phyloP scores from a whole-genome alignment of 805 yeast genomes.

The Gaillardinia entomophila region DNA sequence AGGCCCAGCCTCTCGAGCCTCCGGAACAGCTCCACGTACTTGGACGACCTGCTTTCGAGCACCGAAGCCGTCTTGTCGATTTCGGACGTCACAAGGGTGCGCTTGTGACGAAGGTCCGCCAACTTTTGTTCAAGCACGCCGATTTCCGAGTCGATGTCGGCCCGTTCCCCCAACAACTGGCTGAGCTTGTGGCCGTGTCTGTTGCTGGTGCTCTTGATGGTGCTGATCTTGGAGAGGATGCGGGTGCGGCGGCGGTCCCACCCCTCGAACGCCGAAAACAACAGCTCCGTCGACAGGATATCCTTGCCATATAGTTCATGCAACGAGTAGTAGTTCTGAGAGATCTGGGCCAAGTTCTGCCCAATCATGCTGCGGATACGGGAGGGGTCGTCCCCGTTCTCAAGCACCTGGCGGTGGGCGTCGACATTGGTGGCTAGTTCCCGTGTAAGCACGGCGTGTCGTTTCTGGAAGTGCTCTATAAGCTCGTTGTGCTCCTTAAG shows the following conservation, averaged over 20 bases:
- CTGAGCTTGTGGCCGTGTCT: slow-evolving; percentile 38
- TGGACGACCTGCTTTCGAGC: slow-evolving; percentile 43
- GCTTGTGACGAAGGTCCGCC: slow-evolving; percentile 24
- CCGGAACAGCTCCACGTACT: slow-evolving; percentile 36
- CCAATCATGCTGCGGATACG: slow-evolving; percentile 1
- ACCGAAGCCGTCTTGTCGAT: slow-evolving; percentile 43
- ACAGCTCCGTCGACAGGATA: slow-evolving; percentile 15
- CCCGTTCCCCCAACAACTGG: slow-evolving; percentile 25
- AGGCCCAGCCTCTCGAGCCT: slow-evolving; percentile 34
- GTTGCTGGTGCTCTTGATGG: slow-evolving; percentile 34
- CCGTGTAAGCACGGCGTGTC: too few species aligned
- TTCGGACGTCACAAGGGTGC: slow-evolving; percentile 28
- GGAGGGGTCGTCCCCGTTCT: slow-evolving; percentile 7
- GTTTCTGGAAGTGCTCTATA: too few species aligned
- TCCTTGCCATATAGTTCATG: slow-evolving; percentile 42
- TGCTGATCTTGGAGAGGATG: slow-evolving; percentile 28
- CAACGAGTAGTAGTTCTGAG: slow-evolving; percentile 39
- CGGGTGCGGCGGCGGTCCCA: slow-evolving; percentile 37
- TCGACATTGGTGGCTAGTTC: too few species aligned
- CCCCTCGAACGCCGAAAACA: slow-evolving; percentile 23
- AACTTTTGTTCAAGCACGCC: slow-evolving; percentile 30
- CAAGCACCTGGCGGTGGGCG: slow-evolving; percentile 2
- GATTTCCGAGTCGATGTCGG: slow-evolving; percentile 33
- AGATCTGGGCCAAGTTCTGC: slow-evolving; percentile 16
- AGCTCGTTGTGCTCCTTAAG: too few species aligned